Percentiles rank a stretch among this genome's conserved stretches.
Evolutionary conservation across 139 green algal genomes (phyloP).

Genomic region (Picochlorum sp.): DNA sequence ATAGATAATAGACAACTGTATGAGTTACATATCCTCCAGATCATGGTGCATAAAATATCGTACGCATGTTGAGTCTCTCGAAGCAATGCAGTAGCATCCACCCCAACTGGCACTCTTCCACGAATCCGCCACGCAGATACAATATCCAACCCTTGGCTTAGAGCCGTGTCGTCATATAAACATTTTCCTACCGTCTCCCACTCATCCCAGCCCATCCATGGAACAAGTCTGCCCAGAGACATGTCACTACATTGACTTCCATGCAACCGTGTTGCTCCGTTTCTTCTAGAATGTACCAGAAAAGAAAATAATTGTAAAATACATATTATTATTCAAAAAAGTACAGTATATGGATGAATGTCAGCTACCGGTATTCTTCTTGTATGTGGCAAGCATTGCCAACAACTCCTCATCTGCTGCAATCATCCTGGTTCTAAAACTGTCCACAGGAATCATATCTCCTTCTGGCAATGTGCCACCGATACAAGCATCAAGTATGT

Average conservation of each 20-base stretch:
- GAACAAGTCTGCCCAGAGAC: conserved; percentile 42
- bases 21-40: background rate
- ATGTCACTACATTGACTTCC: conserved; percentile 2
- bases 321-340: no score
- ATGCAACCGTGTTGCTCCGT: background rate
- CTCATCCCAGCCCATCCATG: conserved; percentile 63
- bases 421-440: conserved; percentile 19
- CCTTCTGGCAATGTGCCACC: conserved; percentile 14
- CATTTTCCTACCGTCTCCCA: conserved; percentile 40
- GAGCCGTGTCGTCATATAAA: conserved; percentile 26
- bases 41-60: background rate
- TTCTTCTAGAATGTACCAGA: background rate
- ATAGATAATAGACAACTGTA: background rate
- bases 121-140: conserved; percentile 43
- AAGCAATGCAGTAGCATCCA: conserved; percentile 52
- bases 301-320: no score
- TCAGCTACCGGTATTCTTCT: background rate
- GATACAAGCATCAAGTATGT: conserved; percentile 19
- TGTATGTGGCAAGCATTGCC: background rate
- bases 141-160: conserved; percentile 12
- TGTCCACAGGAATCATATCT: conserved; percentile 14
- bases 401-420: conserved; percentile 9
- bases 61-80: conserved; percentile 34
- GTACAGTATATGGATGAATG: background rate
- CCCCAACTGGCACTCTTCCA: conserved; percentile 53